Evolutionary conservation across 139 green algal genomes (phyloP).

Genomic region (Ulvella scutata): DNA sequence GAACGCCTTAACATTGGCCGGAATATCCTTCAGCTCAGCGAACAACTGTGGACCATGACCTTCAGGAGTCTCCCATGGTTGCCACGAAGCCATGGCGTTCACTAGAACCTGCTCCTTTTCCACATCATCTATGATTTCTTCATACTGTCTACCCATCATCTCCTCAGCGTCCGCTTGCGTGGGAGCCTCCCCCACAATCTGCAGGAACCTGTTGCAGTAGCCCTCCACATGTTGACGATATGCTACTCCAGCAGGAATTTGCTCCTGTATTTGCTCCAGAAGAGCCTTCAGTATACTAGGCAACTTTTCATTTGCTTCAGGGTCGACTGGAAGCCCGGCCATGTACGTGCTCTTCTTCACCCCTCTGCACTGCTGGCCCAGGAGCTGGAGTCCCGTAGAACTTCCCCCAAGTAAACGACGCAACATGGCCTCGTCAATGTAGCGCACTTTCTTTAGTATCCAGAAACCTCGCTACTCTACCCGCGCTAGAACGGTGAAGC

Average conservation of each 20-base stretch:
- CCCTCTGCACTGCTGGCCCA: neutral
- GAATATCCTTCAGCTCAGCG: neutral
- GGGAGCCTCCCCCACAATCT: neutral
- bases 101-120: neutral
- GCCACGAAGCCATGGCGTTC: neutral
- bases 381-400: too few relatives aligned
- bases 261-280: neutral
- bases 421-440: too few relatives aligned
- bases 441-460: too few relatives aligned
- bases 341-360: neutral
- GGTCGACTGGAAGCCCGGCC: neutral
- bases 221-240: neutral
- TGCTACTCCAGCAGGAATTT: neutral
- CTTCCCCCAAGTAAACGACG: too few relatives aligned
- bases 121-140: neutral
- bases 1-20: neutral
- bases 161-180: neutral
- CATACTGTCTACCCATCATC: neutral
- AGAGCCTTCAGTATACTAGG: neutral
- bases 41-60: neutral
- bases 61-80: neutral
- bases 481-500: too few relatives aligned
- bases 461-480: neutral
- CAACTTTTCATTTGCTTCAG: neutral
- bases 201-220: neutral